Evolutionary conservation across 441 rosid genomes (phyloP).

Genomic region (Melastoma candidum): DNA sequence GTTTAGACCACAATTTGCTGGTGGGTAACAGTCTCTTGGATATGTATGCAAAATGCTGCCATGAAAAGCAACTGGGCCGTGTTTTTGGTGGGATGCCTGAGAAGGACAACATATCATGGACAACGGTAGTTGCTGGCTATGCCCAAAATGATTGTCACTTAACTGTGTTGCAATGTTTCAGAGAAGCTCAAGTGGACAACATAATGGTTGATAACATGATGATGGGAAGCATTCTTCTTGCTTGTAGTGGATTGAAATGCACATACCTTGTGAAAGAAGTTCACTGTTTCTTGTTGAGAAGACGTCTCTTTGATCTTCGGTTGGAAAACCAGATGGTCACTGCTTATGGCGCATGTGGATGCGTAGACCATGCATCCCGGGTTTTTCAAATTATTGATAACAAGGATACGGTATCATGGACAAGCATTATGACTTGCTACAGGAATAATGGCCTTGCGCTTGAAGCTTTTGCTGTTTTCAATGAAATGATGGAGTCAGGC

Average conservation of each 20-base stretch:
- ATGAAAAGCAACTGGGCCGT: conserved; percentile 38
- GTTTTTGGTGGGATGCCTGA: conserved; percentile 40
- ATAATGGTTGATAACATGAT: conserved; percentile 48
- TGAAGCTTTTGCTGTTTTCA: conserved; percentile 55
- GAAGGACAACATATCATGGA: conserved; percentile 78
- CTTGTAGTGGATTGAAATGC: conserved; percentile 44
- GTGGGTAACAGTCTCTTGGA: conserved; percentile 68
- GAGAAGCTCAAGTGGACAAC: conserved; percentile 34
- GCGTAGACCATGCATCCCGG: conserved; percentile 41
- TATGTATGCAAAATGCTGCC: conserved; percentile 68
- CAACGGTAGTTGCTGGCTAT: conserved; percentile 63
- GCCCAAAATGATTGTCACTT: conserved; percentile 45
- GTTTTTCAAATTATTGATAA: conserved; percentile 35
- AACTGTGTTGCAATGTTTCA: conserved; percentile 39
- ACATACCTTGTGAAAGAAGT: conserved; percentile 45
- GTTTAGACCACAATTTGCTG: conserved; percentile 40
- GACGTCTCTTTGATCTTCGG: conserved; percentile 44
- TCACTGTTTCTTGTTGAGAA: conserved; percentile 50
- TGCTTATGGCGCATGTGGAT: conserved; percentile 58
- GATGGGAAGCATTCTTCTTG: conserved; percentile 64
- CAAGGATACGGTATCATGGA: conserved; percentile 83
- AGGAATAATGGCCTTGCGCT: conserved; percentile 40
- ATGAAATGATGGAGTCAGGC: conserved; percentile 36
- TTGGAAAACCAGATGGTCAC: conserved; percentile 50
- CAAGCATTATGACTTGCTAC: conserved; percentile 74